Base-by-base conservation (phyloP, 2,329 filamentous ascomycete species). In the Aspergillus hortae region DNA sequence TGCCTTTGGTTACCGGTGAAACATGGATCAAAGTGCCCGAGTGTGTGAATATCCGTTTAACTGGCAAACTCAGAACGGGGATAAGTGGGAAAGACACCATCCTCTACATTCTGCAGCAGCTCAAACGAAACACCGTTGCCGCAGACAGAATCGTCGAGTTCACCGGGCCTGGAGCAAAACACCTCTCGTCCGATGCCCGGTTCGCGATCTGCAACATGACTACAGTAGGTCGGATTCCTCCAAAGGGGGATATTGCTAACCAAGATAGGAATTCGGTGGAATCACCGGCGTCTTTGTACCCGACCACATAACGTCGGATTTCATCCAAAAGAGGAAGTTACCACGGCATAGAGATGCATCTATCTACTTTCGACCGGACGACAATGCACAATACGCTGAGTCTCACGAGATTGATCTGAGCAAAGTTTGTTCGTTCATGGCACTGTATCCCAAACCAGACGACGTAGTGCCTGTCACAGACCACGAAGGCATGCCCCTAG, bases 201-300 rank as follows among this genome's bases (percentile, higher is more conserved):
- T 79, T 78, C 59, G 75, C 75, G 0, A 75, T 78, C 46, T 64
- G 67, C 17, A 78, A 79, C 51, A 78, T 78, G 75, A 74, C 68
- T 0, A 75, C 75, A 4, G 58, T 59, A 54, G 12, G 51, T 38
- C 10, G 6, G 27, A 30, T 1, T 1, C 27, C 10, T 4, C 7
- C 7, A 7, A 1, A 30, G 6, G 9, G 11, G 27, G 7, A 30
- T 11, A 11, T 7, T 9, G 27, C 27, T 30, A 23, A 15, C 19
- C 5, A 4, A 10, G 17, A 5, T 12, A 59, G 55, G 73, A 78
- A 53, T 73, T 78, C 38, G 74, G 75, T 1, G 74, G 67, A 4
- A 71, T 77, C 32, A 74, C 70, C 0, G 74, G 74, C 1, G 64
- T 77, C 9, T 76, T 75, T 43, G 68, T 67, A 2, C 67, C 74